These are phyloP conservation scores for Cyclotella distinguenda DNA, from an alignment of 108 stramenopile species.

Conservation along the genomic window DNA sequence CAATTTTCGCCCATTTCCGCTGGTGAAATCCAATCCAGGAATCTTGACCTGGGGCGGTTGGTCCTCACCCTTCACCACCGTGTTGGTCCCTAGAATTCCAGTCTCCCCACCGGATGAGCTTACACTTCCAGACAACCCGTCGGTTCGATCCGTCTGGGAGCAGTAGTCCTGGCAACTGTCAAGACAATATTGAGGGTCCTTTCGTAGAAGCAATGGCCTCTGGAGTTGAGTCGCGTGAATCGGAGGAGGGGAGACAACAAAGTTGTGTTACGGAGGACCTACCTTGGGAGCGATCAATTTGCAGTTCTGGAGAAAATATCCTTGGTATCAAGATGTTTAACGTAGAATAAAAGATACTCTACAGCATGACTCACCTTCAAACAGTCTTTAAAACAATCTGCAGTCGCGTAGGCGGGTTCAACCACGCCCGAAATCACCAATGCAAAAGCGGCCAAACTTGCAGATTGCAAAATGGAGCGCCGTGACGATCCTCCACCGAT, in stretches of 20 bases:
- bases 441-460: neutral
- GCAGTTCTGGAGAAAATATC: slow-evolving; percentile 55
- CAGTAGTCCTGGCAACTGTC: slow-evolving; percentile 71
- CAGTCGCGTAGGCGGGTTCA: slow-evolving; percentile 22
- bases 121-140: slow-evolving; percentile 77
- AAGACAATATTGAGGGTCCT: slow-evolving; percentile 66
- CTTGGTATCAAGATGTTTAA: no score
- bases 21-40: slow-evolving; percentile 76
- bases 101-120: slow-evolving; percentile 64
- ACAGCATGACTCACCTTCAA: slow-evolving; percentile 24
- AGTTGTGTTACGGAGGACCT: no score
- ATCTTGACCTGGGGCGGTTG: slow-evolving; percentile 67
- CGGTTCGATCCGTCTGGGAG: slow-evolving; percentile 68
- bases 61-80: slow-evolving; percentile 83
- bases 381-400: slow-evolving; percentile 76
- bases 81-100: slow-evolving; percentile 68
- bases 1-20: slow-evolving; percentile 59
- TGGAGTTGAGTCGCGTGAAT: neutral
- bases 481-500: slow-evolving; percentile 3
- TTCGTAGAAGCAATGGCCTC: neutral
- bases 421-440: neutral
- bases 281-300: slow-evolving; percentile 70
- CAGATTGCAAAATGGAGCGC: slow-evolving; percentile 15
- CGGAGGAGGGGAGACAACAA: no score
- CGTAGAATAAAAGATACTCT: neutral